These are phyloP conservation scores for Raphanus hybrid DNA, from an alignment of 441 rosid genomes.

Conservation along the genomic window DNA sequence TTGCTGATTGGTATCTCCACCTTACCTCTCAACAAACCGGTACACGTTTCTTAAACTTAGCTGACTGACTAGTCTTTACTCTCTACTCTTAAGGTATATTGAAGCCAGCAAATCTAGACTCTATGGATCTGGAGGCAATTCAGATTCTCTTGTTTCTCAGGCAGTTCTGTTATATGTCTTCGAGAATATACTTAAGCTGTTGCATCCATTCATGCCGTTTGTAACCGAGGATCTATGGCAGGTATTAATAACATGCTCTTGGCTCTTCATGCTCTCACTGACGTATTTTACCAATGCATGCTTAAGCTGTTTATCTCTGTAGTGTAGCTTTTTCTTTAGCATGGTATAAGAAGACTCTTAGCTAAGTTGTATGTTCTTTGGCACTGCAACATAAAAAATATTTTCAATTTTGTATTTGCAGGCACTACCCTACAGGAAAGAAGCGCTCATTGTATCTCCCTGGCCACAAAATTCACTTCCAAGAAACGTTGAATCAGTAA, in stretches of 20 bases:
- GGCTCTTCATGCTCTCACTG: too few species aligned
- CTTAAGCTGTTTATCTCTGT: neutral
- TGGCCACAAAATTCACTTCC: constrained; percentile 93
- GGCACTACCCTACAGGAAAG: constrained; percentile 79
- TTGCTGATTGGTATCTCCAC: constrained; percentile 85
- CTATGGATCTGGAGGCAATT: constrained; percentile 60
- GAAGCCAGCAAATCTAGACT: constrained; percentile 97
- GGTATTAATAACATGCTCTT: constrained; percentile 51
- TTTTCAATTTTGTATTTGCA: constrained; percentile 39
- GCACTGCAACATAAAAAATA: neutral
- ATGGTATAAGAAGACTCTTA: neutral
- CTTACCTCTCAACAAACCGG: constrained; percentile 27
- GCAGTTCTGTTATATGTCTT: constrained; percentile 87
- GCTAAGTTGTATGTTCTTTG: constrained; percentile 25
- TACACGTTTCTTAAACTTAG: constrained; percentile 17
- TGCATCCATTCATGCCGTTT: constrained; percentile 98
- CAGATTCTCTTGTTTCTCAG: constrained; percentile 67
- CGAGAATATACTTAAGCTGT: constrained; percentile 78
- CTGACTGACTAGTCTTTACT: constrained; percentile 29
- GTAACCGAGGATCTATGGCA: constrained; percentile 97
- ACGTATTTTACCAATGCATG: too few species aligned
- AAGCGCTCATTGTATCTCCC: constrained; percentile 87
- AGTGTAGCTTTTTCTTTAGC: neutral
- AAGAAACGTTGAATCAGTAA: constrained; percentile 55
- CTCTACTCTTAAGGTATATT: constrained; percentile 67